phyloP scores from a whole-genome alignment of 768 basidiomycete species.

The Amanita polypyramis region DNA sequence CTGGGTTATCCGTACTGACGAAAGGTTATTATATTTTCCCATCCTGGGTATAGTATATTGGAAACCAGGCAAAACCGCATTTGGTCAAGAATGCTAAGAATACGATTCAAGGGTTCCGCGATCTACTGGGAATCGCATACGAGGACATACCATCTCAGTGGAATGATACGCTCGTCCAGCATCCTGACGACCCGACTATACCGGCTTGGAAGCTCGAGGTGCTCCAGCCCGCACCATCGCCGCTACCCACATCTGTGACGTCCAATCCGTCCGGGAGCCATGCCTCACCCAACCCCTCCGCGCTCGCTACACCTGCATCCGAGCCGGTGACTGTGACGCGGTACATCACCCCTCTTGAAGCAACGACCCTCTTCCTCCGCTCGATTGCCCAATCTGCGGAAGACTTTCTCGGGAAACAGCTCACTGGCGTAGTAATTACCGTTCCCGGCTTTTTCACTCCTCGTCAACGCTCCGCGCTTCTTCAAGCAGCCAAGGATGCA shows the following conservation, averaged over 20 bases:
- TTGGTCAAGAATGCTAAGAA: conserved; percentile 92
- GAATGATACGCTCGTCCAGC: conserved; percentile 22
- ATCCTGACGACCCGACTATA: conserved; percentile 56
- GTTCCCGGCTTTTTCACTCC: conserved; percentile 70
- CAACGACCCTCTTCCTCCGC: conserved; percentile 73
- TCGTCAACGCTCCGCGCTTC: conserved; percentile 58
- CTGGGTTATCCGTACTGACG: background rate
- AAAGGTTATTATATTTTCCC: background rate
- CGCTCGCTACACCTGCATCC: conserved; percentile 60
- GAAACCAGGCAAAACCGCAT: conserved; percentile 89
- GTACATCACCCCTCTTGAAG: conserved; percentile 74
- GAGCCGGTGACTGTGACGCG: conserved; percentile 60
- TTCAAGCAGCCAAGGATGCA: conserved; percentile 65
- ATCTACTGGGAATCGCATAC: conserved; percentile 86
- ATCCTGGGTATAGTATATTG: conserved; percentile 67
- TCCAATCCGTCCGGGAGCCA: conserved; percentile 48
- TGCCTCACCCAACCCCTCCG: conserved; percentile 37
- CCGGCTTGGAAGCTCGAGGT: conserved; percentile 82
- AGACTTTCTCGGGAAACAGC: conserved; percentile 78
- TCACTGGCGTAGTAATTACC: conserved; percentile 76
- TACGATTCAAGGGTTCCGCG: conserved; percentile 91
- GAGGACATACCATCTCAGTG: conserved; percentile 14
- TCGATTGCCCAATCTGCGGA: conserved; percentile 81
- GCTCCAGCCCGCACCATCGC: conserved; percentile 68
- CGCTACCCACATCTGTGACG: conserved; percentile 36